These are phyloP conservation scores for Neurospora sp. DNA, from an alignment of 495 filamentous ascomycete genomes.

Conservation along the genomic window DNA sequence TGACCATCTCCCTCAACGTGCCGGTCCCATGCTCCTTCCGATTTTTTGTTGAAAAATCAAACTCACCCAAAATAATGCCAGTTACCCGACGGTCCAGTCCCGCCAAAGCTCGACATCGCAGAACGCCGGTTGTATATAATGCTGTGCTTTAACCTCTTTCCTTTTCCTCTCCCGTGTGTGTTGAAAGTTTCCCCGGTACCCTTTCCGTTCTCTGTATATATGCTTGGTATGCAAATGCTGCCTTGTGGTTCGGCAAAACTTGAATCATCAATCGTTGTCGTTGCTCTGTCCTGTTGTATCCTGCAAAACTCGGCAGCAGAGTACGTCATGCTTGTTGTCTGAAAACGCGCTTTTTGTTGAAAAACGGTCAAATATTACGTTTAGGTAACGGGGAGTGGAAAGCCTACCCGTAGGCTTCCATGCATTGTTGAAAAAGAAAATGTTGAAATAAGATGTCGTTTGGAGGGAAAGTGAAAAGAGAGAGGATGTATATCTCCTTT, in stretches of 20 bases:
- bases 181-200: neutral
- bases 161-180: neutral
- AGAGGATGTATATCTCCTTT: conserved; percentile 6
- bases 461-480: neutral
- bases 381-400: neutral
- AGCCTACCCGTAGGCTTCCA: neutral
- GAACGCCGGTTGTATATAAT: neutral
- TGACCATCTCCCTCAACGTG: neutral
- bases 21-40: neutral
- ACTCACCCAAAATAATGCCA: neutral
- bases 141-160: neutral
- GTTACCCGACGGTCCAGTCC: neutral
- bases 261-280: neutral
- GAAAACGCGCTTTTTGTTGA: neutral
- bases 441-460: neutral
- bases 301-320: neutral
- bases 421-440: neutral
- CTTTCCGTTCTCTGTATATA: neutral
- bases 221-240: neutral
- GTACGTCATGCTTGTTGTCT: neutral
- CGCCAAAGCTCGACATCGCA: neutral
- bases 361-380: neutral
- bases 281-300: neutral
- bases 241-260: neutral
- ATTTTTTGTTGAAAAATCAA: neutral